phyloP scores from a whole-genome alignment of 2,329 filamentous ascomycete species.

The Penicillium oxalicum region DNA sequence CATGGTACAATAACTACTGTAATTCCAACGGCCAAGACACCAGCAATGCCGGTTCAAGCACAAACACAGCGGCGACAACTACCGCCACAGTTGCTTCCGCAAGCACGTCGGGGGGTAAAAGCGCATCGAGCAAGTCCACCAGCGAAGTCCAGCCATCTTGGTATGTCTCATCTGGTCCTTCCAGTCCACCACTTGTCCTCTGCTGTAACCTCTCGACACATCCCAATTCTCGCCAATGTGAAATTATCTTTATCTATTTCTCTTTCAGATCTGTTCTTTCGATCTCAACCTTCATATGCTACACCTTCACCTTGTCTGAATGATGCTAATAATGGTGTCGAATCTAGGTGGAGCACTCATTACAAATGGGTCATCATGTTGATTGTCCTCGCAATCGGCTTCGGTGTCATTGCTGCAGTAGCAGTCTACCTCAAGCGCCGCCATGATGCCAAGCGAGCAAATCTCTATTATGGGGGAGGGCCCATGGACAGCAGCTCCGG shows the following conservation, averaged over 20 bases:
- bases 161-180: slow-evolving; percentile 14
- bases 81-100: slow-evolving; percentile 20
- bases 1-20: slow-evolving; percentile 68
- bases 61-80: slow-evolving; percentile 15
- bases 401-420: slow-evolving; percentile 60
- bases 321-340: not conserved
- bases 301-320: not conserved
- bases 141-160: slow-evolving; percentile 18
- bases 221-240: no score
- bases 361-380: slow-evolving; percentile 80
- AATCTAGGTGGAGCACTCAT: slow-evolving; percentile 46
- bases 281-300: no score
- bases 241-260: no score
- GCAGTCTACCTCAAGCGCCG: slow-evolving; percentile 67
- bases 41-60: slow-evolving; percentile 19
- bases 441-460: slow-evolving; percentile 57
- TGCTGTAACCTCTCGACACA: no score
- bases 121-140: not conserved
- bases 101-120: slow-evolving; percentile 2
- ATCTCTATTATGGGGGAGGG: slow-evolving; percentile 27
- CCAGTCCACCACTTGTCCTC: no score
- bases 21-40: slow-evolving; percentile 36
- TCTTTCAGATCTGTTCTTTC: no score
- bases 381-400: slow-evolving; percentile 64
- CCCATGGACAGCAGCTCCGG: slow-evolving; percentile 18